Conservation (phyloP, 805 yeast species). For the Phaffomyces opuntiae region DNA sequence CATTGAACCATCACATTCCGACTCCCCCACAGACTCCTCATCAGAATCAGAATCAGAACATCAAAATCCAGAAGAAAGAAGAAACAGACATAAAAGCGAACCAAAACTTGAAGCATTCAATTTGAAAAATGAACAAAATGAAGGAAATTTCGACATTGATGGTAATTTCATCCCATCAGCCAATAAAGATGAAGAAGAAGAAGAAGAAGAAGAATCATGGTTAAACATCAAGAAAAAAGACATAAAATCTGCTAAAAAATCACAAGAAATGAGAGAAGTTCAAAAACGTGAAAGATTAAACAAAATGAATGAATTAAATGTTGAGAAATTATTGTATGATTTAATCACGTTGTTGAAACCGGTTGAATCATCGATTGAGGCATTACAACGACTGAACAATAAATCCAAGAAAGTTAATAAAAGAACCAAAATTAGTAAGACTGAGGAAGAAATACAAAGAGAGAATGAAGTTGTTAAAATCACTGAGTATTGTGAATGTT, state of each 20-base stretch:
- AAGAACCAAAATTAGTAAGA: conserved; percentile 5
- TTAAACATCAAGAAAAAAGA: conserved; percentile 30
- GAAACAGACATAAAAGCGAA: conserved; percentile 9
- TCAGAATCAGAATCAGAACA: conserved; percentile 12
- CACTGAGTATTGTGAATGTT: conserved; percentile 42
- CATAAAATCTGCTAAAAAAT: conserved; percentile 29
- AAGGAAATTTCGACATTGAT: conserved; percentile 53
- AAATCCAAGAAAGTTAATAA: conserved; percentile 17
- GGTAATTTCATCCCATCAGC: conserved; percentile 48
- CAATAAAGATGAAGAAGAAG: conserved; percentile 28
- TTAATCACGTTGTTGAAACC: conserved; percentile 45
- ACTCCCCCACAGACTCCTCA: conserved; percentile 9
- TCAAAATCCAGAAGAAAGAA: conserved; percentile 14
- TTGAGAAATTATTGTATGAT: conserved; percentile 20
- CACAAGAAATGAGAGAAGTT: conserved; percentile 23
- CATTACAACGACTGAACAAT: conserved; percentile 35
- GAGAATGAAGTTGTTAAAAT: conserved; percentile 27
- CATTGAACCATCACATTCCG: conserved; percentile 2
- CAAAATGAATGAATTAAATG: conserved; percentile 9
- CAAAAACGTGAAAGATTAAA: conserved; percentile 17
- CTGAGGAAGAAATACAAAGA: conserved; percentile 12
- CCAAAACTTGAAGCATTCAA: conserved; percentile 59
- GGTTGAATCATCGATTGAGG: conserved; percentile 54
- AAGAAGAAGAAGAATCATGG: conserved; percentile 24
- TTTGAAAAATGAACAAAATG: conserved; percentile 46